These are phyloP conservation scores for Fusarium sp. DNA, from an alignment of 2,329 filamentous ascomycete genomes.

Conservation along the genomic window DNA sequence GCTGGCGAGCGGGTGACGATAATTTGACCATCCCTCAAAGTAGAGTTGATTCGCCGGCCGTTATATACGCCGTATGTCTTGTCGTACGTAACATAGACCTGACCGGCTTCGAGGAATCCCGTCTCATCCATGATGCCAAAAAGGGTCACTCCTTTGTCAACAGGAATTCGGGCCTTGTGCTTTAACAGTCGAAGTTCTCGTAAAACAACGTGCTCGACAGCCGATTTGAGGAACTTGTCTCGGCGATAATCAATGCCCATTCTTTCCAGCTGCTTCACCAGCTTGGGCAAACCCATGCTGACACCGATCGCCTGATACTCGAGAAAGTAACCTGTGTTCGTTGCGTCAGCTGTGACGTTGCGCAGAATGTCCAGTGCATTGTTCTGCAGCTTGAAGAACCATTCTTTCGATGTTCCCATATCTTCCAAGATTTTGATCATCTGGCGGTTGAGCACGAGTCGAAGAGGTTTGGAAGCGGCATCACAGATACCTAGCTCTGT, in stretches of 20 bases:
- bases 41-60: slow-evolving; percentile 47
- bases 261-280: slow-evolving; percentile 72
- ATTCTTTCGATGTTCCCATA: slow-evolving; percentile 70
- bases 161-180: slow-evolving; percentile 81
- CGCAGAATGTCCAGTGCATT: slow-evolving; percentile 73
- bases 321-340: slow-evolving; percentile 78
- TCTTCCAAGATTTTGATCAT: slow-evolving; percentile 91
- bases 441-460: slow-evolving; percentile 81
- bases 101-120: slow-evolving; percentile 72
- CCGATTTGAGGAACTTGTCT: slow-evolving; percentile 78
- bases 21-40: slow-evolving; percentile 60
- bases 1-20: slow-evolving; percentile 85
- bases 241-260: slow-evolving; percentile 75
- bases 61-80: slow-evolving; percentile 44
- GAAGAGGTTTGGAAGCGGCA: slow-evolving; percentile 75
- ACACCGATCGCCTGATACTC: slow-evolving; percentile 73
- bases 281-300: slow-evolving; percentile 70
- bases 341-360: slow-evolving; percentile 68
- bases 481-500: slow-evolving; percentile 80
- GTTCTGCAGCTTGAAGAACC: slow-evolving; percentile 76
- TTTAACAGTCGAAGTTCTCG: slow-evolving; percentile 81
- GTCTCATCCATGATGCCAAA: slow-evolving; percentile 91
- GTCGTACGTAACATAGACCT: slow-evolving; percentile 77
- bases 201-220: slow-evolving; percentile 80
- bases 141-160: slow-evolving; percentile 79